Conservation (phyloP, 164 flowering plant genomes). For the Nymphaea thermarum region DNA sequence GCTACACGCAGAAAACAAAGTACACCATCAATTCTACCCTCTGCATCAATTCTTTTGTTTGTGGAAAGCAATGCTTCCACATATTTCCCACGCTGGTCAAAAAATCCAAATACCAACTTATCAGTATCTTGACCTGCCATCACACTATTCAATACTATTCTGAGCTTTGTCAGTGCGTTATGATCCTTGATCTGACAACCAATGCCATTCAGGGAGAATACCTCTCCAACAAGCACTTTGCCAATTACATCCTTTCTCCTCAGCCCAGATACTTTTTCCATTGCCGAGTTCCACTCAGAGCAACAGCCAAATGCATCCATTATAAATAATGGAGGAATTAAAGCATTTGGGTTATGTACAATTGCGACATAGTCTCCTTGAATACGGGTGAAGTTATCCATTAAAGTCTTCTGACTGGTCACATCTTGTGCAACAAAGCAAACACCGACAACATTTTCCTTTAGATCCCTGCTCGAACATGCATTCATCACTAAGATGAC, state of each 20-base stretch:
- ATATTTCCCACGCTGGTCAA: slow-evolving; percentile 32
- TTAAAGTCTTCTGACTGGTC: slow-evolving; percentile 43
- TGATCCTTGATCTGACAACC: slow-evolving; percentile 60
- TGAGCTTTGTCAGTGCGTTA: slow-evolving; percentile 52
- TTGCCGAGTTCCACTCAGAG: slow-evolving; percentile 69
- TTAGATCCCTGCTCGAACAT: slow-evolving; percentile 56
- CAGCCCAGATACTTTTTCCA: slow-evolving; percentile 57
- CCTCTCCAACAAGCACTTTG: slow-evolving; percentile 60
- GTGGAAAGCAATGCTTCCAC: slow-evolving; percentile 58
- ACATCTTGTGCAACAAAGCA: slow-evolving; percentile 77
- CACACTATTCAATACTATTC: slow-evolving; percentile 40
- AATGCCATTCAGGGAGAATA: slow-evolving; percentile 35
- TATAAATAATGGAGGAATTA: slow-evolving; percentile 79
- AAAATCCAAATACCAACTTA: slow-evolving; percentile 52
- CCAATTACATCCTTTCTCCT: slow-evolving; percentile 42
- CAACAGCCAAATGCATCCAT: slow-evolving; percentile 49
- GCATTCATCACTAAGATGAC: slow-evolving; percentile 51
- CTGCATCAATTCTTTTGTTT: slow-evolving; percentile 34
- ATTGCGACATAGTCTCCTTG: slow-evolving; percentile 66
- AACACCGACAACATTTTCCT: slow-evolving; percentile 44
- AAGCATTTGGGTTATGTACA: slow-evolving; percentile 40
- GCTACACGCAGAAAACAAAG: slow-evolving; percentile 65
- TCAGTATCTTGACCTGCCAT: slow-evolving; percentile 43
- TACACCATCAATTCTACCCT: slow-evolving; percentile 47
- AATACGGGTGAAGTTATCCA: slow-evolving; percentile 53